Conservation (phyloP, 2,329 filamentous ascomycete species). For the Curvularia hawaiiensis region DNA sequence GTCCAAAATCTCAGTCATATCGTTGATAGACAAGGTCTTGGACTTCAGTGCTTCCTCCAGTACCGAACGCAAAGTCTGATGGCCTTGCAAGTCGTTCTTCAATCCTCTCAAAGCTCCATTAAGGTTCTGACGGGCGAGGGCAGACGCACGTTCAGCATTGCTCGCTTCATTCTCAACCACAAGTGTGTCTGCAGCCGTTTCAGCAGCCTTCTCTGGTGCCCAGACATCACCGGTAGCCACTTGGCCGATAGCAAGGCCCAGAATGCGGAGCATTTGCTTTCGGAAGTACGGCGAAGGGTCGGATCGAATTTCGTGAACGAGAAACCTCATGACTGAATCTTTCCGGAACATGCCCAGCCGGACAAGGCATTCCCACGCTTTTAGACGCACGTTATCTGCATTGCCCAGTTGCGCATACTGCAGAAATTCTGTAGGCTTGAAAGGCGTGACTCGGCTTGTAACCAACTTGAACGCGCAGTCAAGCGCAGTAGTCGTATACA, state of each 20-base stretch:
- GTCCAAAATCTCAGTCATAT: conserved; percentile 62
- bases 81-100: conserved; percentile 57
- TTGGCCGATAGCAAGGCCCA: conserved; percentile 62
- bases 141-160: conserved; percentile 52
- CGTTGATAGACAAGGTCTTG: conserved; percentile 55
- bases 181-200: conserved; percentile 50
- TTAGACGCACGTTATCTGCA: conserved; percentile 63
- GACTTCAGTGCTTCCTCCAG: conserved; percentile 63
- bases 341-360: conserved; percentile 59
- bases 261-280: conserved; percentile 56
- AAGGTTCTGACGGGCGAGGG: conserved; percentile 61
- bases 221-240: conserved; percentile 62
- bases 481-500: conserved; percentile 66
- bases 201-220: conserved; percentile 34
- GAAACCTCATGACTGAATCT: conserved; percentile 59
- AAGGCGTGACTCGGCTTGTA: conserved; percentile 57
- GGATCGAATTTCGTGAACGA: conserved; percentile 61
- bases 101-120: conserved; percentile 63
- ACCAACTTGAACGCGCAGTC: conserved; percentile 63
- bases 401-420: conserved; percentile 66
- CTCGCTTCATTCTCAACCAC: conserved; percentile 62
- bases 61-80: conserved; percentile 57
- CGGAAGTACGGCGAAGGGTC: conserved; percentile 65
- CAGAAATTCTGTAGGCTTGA: conserved; percentile 62
- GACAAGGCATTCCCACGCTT: conserved; percentile 63